Conservation (phyloP, 2,329 filamentous ascomycete genomes). For the Fusarium sp. region DNA sequence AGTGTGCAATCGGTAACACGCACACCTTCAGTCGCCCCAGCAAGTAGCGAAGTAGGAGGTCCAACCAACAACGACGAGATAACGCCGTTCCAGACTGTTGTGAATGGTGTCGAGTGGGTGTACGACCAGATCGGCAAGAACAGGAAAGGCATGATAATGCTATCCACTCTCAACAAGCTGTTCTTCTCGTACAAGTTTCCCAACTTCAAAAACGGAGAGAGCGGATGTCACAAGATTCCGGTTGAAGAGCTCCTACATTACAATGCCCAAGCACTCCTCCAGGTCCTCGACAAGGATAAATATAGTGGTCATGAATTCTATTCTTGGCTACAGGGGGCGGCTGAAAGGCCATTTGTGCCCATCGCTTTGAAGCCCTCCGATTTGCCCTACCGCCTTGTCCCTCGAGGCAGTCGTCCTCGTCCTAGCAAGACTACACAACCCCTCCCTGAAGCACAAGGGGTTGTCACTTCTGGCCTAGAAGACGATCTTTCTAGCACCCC, state of each 20-base stretch:
- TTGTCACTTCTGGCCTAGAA: slow-evolving; percentile 5
- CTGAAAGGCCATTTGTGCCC: slow-evolving; percentile 41
- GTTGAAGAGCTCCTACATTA: slow-evolving; percentile 55
- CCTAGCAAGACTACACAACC: slow-evolving; percentile 6
- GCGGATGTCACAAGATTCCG: slow-evolving; percentile 52
- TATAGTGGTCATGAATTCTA: slow-evolving; percentile 48
- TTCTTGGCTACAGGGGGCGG: slow-evolving; percentile 47
- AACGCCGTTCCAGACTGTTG: slow-evolving; percentile 42
- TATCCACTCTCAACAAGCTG: slow-evolving; percentile 42
- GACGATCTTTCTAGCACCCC: slow-evolving; percentile 31
- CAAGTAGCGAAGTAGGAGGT: neutral
- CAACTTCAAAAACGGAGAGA: slow-evolving; percentile 38
- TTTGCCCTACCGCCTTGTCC: slow-evolving; percentile 43
- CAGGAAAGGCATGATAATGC: slow-evolving; percentile 39
- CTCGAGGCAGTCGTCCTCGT: slow-evolving; percentile 34
- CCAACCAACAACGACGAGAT: slow-evolving; percentile 11
- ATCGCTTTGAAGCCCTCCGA: slow-evolving; percentile 43
- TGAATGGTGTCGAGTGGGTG: slow-evolving; percentile 41
- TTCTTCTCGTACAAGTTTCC: slow-evolving; percentile 48
- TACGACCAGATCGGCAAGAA: slow-evolving; percentile 25
- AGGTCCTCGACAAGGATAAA: slow-evolving; percentile 45
- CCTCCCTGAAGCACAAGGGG: neutral
- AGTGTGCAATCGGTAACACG: slow-evolving; percentile 15
- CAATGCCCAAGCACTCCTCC: slow-evolving; percentile 53
- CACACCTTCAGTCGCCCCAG: slow-evolving; percentile 6